Base-by-base conservation (phyloP, 2,329 filamentous ascomycete species). In the Venturia pyrina region DNA sequence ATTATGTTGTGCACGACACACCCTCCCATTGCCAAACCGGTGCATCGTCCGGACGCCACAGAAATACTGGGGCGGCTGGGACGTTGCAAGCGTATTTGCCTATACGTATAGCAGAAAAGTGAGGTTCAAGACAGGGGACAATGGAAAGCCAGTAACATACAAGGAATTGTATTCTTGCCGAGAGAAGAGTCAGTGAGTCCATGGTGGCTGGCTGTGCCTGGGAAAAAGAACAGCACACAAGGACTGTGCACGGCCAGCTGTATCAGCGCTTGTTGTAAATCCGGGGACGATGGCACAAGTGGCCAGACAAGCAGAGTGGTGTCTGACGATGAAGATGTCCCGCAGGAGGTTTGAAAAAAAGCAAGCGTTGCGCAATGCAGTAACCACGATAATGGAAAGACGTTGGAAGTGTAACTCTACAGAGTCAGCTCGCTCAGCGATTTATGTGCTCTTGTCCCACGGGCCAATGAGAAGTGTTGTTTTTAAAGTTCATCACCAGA, bases 391-490 rank as follows among this genome's bases (percentile, higher is more conserved):
- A 37, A 44, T 62, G 34, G 37, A 28, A 32, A 37, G 53, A 40
- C 60, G 60, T 34, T 62, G 44, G 13, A 40, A 48, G 60, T 62
- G 62, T 37, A 56, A 40, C n/a, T 56, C 21, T 56, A 13, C 5
- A 8, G 37, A 8, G 2, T 21, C 28, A 50, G 62, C 32, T 11
- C 17, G 15, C 43, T 62, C 60, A 77, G 68, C 77, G 75, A 69
- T 79, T 78, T 72, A 78, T 77, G 70, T 76, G 73, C 70, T 78
- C 77, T 74, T 78, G 77, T 78, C 77, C 77, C 57, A 78, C 76
- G 68, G 77, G 77, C 77, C 77, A 79, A 71, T 77, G 75, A 68
- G 74, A 75, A 62, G 69, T 73, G 68, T 75, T 68, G 71, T 75
- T 76, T 69, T 77, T 78, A 71, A 77, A 78, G 70, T 77, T 77